Percentiles rank a stretch among this genome's conserved stretches.
These are phyloP conservation scores for Beauveria asiatica DNA, from an alignment of 2,329 filamentous ascomycete genomes.

Conservation along the genomic window DNA sequence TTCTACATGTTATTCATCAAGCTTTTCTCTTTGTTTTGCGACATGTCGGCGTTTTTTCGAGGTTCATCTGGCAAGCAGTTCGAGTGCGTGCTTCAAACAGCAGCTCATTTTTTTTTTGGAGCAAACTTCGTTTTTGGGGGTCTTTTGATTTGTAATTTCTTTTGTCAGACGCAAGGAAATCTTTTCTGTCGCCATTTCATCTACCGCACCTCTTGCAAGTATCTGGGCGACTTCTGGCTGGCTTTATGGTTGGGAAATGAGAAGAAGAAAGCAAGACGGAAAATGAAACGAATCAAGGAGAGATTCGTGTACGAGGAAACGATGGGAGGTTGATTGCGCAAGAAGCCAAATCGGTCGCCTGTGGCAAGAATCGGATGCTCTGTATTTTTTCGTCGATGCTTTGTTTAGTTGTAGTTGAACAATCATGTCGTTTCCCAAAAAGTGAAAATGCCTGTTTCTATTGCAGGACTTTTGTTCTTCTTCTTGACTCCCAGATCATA, in stretches of 20 bases:
- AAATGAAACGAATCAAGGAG: not conserved
- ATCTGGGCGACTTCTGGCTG: not conserved
- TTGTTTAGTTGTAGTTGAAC: not conserved
- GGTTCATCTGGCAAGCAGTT: not conserved
- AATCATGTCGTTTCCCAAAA: not conserved
- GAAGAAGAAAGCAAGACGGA: not conserved
- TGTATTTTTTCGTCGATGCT: not conserved
- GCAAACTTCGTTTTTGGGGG: not conserved
- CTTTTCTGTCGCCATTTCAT: not conserved
- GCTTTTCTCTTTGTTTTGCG: not conserved
- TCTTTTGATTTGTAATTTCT: not conserved
- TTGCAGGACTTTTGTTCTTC: not conserved
- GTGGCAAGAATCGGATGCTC: not conserved
- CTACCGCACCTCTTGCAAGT: not conserved
- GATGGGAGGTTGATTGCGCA: not conserved
- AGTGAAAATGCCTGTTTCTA: not conserved
- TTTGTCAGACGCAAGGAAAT: not conserved
- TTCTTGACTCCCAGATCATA: not conserved
- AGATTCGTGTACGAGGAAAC: not conserved
- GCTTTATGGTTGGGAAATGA: not conserved
- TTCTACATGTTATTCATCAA: conserved; percentile 3
- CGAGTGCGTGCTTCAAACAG: not conserved
- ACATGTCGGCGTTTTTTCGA: conserved; percentile 1
- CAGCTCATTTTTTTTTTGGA: not conserved
- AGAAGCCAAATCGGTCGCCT: not conserved